Evolutionary conservation across 345 rosid species (phyloP), one percentile per base, ranked within the genome.

Genomic region (Melaleuca alternifolia): DNA sequence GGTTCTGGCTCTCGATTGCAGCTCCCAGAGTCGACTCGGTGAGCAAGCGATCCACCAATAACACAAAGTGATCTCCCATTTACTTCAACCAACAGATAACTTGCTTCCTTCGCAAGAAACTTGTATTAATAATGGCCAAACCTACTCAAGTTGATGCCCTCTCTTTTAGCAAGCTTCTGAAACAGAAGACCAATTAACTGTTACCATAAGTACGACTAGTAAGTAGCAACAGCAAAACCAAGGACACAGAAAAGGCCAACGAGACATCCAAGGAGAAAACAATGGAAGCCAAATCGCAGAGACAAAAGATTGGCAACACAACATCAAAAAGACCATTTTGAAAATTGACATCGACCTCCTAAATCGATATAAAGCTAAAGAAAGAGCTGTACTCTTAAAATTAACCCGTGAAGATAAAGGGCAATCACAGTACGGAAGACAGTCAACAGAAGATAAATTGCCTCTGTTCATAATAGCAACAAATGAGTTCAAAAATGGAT

Each of bases 51-150:
- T 96, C 98, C 89, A 97, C 97, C 84, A 94, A 89, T 88, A 97
- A 86, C 84, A 96, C 99, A 84, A 97, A 95, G 91, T 97, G 99
- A 91, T 97, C 98, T 76, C 98, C 99, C 99, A 96, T 97, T 84
- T 18, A 18, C 71, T 86, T 53, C 82, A 76, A 88, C 79, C 83
- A 54, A 87, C 83, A 16, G 30, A 37, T 56, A 83, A 61, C 50
- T 76, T 76, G 37, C 44, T 57, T 85, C 54, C 84, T 77, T 82
- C 87, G 33, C 62, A 65, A 46, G 51, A 83, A 81, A 84, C 50
- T 53, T 46, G 28, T 56, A 30, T 21, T 71, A 33, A 10, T 33
- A 46, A 33, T 33, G 46, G 54, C 76, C 44, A 53, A 86, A 33
- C 75, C 50, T 84, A 81, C 53, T 48, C 81, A 62, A 83, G 44